Evolutionary conservation across 805 yeast genomes (phyloP).

Genomic region (Teunomyces cretensis): DNA sequence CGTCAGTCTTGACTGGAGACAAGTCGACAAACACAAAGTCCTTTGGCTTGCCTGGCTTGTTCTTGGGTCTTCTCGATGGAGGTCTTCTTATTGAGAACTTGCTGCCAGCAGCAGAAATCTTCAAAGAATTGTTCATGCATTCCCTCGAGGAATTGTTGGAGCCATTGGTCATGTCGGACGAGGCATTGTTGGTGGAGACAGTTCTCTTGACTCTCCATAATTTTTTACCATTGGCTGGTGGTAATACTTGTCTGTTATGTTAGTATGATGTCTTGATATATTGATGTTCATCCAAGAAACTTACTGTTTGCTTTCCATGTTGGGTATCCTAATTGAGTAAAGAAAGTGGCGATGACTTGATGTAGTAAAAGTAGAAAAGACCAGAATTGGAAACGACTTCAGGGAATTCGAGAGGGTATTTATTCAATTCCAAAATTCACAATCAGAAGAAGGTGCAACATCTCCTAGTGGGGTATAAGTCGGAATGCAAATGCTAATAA

Average conservation of each 20-base stretch:
- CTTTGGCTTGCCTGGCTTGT: constrained; percentile 45
- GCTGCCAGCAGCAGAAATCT: constrained; percentile 39
- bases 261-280: not conserved
- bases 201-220: constrained; percentile 44
- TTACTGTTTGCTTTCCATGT: constrained; percentile 4
- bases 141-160: constrained; percentile 23
- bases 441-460: not conserved
- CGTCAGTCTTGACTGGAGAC: constrained; percentile 31
- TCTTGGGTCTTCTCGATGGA: constrained; percentile 44
- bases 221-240: constrained; percentile 47
- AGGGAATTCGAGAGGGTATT: constrained; percentile 4
- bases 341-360: constrained; percentile 2
- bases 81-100: constrained; percentile 36
- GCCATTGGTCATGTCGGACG: constrained; percentile 8
- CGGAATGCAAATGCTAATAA: not conserved
- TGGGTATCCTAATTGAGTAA: constrained; percentile 1
- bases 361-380: constrained; percentile 2
- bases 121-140: constrained; percentile 44
- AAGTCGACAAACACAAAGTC: constrained; percentile 47
- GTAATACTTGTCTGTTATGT: constrained; percentile 15
- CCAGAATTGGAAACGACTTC: constrained; percentile 1
- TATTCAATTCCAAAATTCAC: constrained; percentile 3
- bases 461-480: constrained; percentile 1
- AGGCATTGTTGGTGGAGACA: constrained; percentile 10
- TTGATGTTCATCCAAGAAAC: not conserved